Evolutionary conservation across 2,329 filamentous ascomycete genomes (phyloP).

Genomic region (Akanthomyces dipterigenus): DNA sequence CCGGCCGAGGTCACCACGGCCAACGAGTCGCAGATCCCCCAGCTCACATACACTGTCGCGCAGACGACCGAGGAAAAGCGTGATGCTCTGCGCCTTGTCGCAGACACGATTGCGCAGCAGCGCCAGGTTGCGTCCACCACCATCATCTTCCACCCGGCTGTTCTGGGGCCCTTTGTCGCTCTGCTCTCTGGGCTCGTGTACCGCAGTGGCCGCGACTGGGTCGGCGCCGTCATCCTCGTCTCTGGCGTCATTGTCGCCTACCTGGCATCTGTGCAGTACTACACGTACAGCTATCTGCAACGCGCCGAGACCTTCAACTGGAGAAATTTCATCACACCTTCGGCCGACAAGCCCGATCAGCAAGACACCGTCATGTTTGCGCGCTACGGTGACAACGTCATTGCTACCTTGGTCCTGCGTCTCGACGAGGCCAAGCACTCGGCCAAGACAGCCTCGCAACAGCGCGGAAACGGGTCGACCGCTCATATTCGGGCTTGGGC

Average conservation of each 20-base stretch:
- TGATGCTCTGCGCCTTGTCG: slow-evolving; percentile 63
- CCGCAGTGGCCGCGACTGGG: slow-evolving; percentile 39
- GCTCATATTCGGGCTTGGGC: slow-evolving; percentile 77
- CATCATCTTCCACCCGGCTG: slow-evolving; percentile 56
- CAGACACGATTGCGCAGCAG: slow-evolving; percentile 78
- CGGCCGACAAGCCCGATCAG: slow-evolving; percentile 19
- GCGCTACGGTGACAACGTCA: slow-evolving; percentile 59
- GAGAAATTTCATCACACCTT: slow-evolving; percentile 46
- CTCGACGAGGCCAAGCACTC: slow-evolving; percentile 35
- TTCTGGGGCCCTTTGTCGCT: slow-evolving; percentile 37
- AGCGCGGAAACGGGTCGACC: slow-evolving; percentile 39
- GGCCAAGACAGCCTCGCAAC: background rate
- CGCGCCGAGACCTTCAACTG: slow-evolving; percentile 57
- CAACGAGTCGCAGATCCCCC: slow-evolving; percentile 36
- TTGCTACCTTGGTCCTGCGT: slow-evolving; percentile 63
- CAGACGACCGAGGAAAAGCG: slow-evolving; percentile 51
- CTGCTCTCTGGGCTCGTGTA: slow-evolving; percentile 34
- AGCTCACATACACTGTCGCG: slow-evolving; percentile 53
- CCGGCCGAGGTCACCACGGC: background rate
- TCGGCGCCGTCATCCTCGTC: slow-evolving; percentile 46
- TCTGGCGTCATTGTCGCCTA: slow-evolving; percentile 56
- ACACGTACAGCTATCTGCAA: slow-evolving; percentile 55
- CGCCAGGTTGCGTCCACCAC: slow-evolving; percentile 58
- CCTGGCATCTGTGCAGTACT: slow-evolving; percentile 53
- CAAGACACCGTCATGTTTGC: slow-evolving; percentile 55